These are phyloP conservation scores for Chaetomium sp. DNA, from an alignment of 2,329 filamentous ascomycete species.

Conservation along the genomic window DNA sequence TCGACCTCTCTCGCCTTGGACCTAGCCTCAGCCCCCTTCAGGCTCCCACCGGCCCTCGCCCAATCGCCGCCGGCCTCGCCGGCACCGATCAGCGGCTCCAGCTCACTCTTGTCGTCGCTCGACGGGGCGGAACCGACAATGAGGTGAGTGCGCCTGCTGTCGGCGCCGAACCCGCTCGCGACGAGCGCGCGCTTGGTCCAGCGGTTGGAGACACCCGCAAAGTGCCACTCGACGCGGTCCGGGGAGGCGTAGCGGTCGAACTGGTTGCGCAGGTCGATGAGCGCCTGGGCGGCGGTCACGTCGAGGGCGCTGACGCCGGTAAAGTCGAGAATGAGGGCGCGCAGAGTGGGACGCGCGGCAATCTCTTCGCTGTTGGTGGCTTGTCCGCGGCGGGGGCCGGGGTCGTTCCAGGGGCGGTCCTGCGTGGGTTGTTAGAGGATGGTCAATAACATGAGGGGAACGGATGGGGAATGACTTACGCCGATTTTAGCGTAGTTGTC, in stretches of 20 bases:
- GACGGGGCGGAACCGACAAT: background rate
- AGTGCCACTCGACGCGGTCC: constrained; percentile 88
- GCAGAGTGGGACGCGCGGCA: constrained; percentile 39
- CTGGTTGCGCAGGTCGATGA: constrained; percentile 94
- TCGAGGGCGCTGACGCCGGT: constrained; percentile 93
- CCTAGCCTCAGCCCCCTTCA: constrained; percentile 10
- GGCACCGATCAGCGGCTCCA: constrained; percentile 29
- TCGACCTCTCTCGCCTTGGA: constrained; percentile 23
- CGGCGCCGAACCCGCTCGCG: constrained; percentile 76
- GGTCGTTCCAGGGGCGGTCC: constrained; percentile 94
- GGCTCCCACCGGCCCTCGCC: background rate
- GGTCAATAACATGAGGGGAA: background rate
- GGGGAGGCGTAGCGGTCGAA: constrained; percentile 83
- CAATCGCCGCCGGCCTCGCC: constrained; percentile 6
- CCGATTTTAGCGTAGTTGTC: constrained; percentile 65
- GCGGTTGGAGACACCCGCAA: constrained; percentile 86
- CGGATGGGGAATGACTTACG: background rate
- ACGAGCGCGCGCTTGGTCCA: constrained; percentile 93
- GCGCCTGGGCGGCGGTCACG: constrained; percentile 84
- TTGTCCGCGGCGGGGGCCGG: constrained; percentile 65
- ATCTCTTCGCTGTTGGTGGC: constrained; percentile 24
- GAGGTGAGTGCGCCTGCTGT: background rate
- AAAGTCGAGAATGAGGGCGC: constrained; percentile 90
- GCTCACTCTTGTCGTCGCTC: background rate
- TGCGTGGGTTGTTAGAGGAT: background rate